These are phyloP conservation scores for Boletus holoroseus DNA, from an alignment of 1,284 basidiomycete species.

Conservation along the genomic window DNA sequence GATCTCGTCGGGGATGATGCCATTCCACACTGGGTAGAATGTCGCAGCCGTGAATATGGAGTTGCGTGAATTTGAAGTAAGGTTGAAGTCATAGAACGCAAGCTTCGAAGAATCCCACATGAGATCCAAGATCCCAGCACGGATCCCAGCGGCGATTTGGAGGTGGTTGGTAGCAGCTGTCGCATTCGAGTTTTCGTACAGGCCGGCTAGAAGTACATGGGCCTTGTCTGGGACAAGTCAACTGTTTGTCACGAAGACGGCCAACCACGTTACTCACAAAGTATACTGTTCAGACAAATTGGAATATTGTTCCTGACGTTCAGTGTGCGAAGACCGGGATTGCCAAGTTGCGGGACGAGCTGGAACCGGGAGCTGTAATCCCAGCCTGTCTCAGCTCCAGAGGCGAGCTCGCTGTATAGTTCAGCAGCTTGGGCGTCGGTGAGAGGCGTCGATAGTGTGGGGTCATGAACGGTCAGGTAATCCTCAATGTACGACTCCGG, in stretches of 20 bases:
- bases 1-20: conserved; percentile 74
- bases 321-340: conserved; percentile 61
- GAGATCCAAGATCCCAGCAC: conserved; percentile 75
- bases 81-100: conserved; percentile 86
- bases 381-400: conserved; percentile 80
- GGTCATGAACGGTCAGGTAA: conserved; percentile 69
- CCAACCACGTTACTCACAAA: conserved; percentile 50
- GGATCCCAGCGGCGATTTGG: conserved; percentile 53
- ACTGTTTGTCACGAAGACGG: background rate
- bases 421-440: conserved; percentile 56
- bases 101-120: conserved; percentile 79
- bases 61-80: conserved; percentile 59
- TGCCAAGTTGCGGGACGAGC: conserved; percentile 44
- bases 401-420: conserved; percentile 86
- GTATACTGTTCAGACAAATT: conserved; percentile 79
- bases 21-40: conserved; percentile 85
- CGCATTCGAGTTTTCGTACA: conserved; percentile 52
- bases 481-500: conserved; percentile 81
- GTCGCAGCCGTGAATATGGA: conserved; percentile 64
- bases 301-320: conserved; percentile 70
- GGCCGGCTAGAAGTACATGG: conserved; percentile 54
- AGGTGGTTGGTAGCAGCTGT: conserved; percentile 50
- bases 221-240: conserved; percentile 51
- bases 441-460: conserved; percentile 48
- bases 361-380: conserved; percentile 45